Conservation (phyloP, 1,284 basidiomycete genomes). For the Erythrobasidium hasegawianum region DNA sequence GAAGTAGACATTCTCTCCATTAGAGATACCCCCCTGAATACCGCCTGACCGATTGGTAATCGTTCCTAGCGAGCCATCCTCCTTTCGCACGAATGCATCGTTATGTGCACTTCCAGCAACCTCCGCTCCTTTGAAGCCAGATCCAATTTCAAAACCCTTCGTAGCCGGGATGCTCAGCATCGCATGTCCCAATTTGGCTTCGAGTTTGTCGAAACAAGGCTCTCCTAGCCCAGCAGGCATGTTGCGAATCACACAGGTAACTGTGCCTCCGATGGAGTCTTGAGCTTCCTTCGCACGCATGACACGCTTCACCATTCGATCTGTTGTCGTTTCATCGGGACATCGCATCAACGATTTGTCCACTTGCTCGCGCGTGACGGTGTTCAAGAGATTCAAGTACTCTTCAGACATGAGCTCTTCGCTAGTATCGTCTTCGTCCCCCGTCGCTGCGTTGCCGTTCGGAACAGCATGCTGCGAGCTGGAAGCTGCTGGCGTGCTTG, state of each 20-base stretch:
- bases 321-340: constrained; percentile 80
- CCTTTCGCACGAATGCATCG: constrained; percentile 72
- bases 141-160: constrained; percentile 97
- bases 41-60: constrained; percentile 95
- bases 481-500: constrained; percentile 52
- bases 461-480: constrained; percentile 50
- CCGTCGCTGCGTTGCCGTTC: constrained; percentile 37
- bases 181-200: constrained; percentile 91
- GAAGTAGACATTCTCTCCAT: constrained; percentile 98
- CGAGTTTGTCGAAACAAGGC: constrained; percentile 98
- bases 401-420: constrained; percentile 78
- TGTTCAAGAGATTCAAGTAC: constrained; percentile 73
- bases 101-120: constrained; percentile 91
- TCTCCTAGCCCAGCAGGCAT: constrained; percentile 90
- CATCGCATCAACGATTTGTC: constrained; percentile 86
- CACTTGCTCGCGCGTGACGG: constrained; percentile 79
- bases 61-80: constrained; percentile 72
- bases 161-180: constrained; percentile 99
- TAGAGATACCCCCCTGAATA: constrained; percentile 95
- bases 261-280: constrained; percentile 95
- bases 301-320: constrained; percentile 91
- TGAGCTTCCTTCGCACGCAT: constrained; percentile 82
- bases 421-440: constrained; percentile 58
- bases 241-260: constrained; percentile 91
- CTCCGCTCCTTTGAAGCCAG: constrained; percentile 93